A percentile compares a stretch with the other conserved stretches of the same genome.
phyloP scores from a whole-genome alignment of 1,284 basidiomycete genomes.

The Mrakiaceae sp. region DNA sequence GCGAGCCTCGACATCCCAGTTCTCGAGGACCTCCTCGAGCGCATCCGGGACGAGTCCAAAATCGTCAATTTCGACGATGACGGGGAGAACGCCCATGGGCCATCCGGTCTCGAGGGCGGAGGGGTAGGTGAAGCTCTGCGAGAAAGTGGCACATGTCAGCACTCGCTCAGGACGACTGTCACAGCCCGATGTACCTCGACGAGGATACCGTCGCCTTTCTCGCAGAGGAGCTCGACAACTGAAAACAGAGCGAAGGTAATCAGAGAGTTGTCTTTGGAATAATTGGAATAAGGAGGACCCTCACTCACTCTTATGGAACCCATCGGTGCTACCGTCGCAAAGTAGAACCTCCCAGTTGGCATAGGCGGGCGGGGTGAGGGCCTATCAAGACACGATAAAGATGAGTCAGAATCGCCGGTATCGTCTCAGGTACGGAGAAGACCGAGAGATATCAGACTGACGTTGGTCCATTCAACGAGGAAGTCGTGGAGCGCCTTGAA shows the following conservation, averaged over 20 bases:
- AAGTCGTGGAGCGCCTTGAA: slow-evolving; percentile 7
- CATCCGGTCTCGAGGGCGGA: slow-evolving; percentile 24
- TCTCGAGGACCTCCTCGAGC: slow-evolving; percentile 48
- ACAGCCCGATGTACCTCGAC: slow-evolving; percentile 35
- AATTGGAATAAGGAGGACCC: neutral
- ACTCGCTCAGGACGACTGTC: no score
- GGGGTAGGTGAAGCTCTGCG: neutral
- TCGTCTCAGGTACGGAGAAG: neutral
- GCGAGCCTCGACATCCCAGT: slow-evolving; percentile 49
- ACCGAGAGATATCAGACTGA: neutral
- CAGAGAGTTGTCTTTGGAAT: neutral
- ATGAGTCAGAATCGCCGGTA: neutral
- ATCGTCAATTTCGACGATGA: slow-evolving; percentile 57
- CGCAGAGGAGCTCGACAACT: slow-evolving; percentile 45
- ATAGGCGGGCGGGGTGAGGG: slow-evolving; percentile 58
- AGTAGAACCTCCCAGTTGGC: slow-evolving; percentile 52
- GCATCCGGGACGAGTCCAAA: slow-evolving; percentile 55
- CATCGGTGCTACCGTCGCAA: slow-evolving; percentile 67
- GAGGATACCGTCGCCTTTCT: slow-evolving; percentile 60
- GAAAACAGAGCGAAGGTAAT: neutral
- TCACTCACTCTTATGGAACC: slow-evolving; percentile 34
- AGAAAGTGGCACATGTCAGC: no score
- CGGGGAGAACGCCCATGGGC: slow-evolving; percentile 40
- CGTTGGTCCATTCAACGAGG: slow-evolving; percentile 12
- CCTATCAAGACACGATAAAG: slow-evolving; percentile 45